Conservation (phyloP, 2,329 filamentous ascomycete genomes). For the Tolypocladium guangdongense region DNA sequence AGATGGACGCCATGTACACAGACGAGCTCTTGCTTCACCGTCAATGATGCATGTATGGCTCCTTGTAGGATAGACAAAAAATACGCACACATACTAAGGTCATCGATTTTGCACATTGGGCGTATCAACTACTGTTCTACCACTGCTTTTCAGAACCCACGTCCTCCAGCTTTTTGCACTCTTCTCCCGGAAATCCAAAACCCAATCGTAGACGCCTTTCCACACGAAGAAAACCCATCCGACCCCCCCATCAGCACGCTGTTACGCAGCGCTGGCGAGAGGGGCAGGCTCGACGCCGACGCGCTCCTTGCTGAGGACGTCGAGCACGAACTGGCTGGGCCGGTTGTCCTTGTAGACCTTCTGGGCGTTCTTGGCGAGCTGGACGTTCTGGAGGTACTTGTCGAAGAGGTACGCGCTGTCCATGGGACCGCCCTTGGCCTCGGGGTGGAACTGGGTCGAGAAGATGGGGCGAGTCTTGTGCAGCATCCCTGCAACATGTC, state of each 20-base stretch:
- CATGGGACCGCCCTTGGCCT: conserved; percentile 93
- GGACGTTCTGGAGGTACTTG: conserved; percentile 84
- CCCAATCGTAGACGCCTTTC: conserved; percentile 1
- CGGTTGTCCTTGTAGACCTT: conserved; percentile 73
- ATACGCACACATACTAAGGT: neutral
- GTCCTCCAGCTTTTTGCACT: neutral
- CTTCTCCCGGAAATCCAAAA: neutral
- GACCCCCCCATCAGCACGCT: neutral
- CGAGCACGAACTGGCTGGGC: conserved; percentile 77
- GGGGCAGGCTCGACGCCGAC: conserved; percentile 69
- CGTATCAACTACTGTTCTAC: neutral
- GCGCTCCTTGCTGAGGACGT: conserved; percentile 86
- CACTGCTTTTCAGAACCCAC: neutral
- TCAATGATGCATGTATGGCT: neutral
- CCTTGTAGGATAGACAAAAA: neutral
- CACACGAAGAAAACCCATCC: neutral
- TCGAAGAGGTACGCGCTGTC: conserved; percentile 96
- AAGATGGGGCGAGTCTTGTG: conserved; percentile 95
- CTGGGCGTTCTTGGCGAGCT: conserved; percentile 79
- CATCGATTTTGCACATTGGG: neutral
- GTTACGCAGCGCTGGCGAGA: conserved; percentile 38
- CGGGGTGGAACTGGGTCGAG: conserved; percentile 96
- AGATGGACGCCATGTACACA: neutral
- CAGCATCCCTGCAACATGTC: conserved; percentile 53
- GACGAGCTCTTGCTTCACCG: neutral